Conservation (phyloP, 139 green algal genomes). For the Yamagishiella unicocca region DNA sequence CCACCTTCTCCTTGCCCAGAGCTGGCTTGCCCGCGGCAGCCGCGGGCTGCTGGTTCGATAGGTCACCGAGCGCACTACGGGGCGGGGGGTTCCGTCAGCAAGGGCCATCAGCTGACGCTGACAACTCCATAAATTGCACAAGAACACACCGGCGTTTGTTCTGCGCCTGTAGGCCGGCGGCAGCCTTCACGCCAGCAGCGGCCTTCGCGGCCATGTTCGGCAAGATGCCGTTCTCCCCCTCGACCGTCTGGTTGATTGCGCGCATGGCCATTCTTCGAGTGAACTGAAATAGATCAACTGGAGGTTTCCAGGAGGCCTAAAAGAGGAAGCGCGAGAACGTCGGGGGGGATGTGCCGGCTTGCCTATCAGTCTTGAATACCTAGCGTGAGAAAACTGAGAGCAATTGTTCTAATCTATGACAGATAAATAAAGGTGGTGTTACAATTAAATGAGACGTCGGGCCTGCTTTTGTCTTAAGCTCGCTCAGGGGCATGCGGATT, state of each 20-base stretch:
- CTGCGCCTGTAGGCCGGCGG: background rate
- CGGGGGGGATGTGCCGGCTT: background rate
- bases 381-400: too few species aligned
- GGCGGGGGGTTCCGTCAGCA: slow-evolving; percentile 14
- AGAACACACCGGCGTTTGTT: slow-evolving; percentile 35
- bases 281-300: too few species aligned
- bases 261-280: slow-evolving; percentile 40
- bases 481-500: too few species aligned
- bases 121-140: background rate
- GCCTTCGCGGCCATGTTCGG: slow-evolving; percentile 23
- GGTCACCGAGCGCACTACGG: slow-evolving; percentile 38
- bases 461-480: too few species aligned
- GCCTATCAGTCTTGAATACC: too few species aligned
- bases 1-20: slow-evolving; percentile 41
- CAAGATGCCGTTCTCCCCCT: slow-evolving; percentile 34
- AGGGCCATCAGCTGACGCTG: background rate
- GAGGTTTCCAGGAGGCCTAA: too few species aligned
- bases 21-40: slow-evolving; percentile 24
- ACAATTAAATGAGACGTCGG: too few species aligned
- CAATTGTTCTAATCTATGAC: too few species aligned
- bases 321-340: background rate
- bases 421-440: too few species aligned
- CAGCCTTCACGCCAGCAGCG: slow-evolving; percentile 9
- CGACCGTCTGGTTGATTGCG: background rate
- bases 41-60: slow-evolving; percentile 40